These are phyloP conservation scores for Samsoniella hepiali DNA, from an alignment of 2,329 filamentous ascomycete species.

Conservation along the genomic window DNA sequence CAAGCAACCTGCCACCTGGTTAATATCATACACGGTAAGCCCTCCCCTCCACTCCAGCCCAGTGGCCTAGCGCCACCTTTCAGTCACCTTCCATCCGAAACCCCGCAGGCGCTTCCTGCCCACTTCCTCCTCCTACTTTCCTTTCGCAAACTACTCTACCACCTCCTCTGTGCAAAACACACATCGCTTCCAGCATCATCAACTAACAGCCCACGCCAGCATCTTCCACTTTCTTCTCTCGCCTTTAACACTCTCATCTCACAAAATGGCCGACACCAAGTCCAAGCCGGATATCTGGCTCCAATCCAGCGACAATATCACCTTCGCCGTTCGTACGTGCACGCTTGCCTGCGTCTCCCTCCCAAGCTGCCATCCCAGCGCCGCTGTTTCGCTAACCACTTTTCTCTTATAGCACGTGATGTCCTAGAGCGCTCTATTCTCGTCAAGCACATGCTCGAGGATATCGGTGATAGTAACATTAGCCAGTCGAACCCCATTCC, in stretches of 20 bases:
- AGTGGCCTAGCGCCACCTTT: not conserved
- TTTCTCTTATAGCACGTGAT: slow-evolving; percentile 58
- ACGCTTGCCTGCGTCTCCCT: not conserved
- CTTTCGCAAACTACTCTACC: not conserved
- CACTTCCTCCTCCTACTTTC: slow-evolving; percentile 10
- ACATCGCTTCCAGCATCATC: slow-evolving; percentile 1
- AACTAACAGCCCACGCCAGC: not conserved
- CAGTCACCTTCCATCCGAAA: not conserved
- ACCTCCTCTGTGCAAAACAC: slow-evolving; percentile 1
- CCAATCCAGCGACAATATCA: slow-evolving; percentile 49
- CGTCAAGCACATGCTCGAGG: slow-evolving; percentile 98
- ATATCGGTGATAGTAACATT: slow-evolving; percentile 67
- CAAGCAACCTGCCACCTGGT: too few species aligned
- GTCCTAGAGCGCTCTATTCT: slow-evolving; percentile 90
- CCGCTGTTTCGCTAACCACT: slow-evolving; percentile 15
- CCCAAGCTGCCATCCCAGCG: not conserved
- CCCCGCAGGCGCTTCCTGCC: slow-evolving; percentile 17
- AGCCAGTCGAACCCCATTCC: slow-evolving; percentile 68
- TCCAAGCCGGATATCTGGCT: slow-evolving; percentile 45
- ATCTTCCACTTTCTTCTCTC: not conserved
- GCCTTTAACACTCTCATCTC: not conserved
- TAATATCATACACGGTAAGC: not conserved
- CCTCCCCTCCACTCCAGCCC: not conserved
- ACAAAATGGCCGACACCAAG: slow-evolving; percentile 36
- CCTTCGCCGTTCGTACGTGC: slow-evolving; percentile 46